A percentile compares a stretch with the other conserved stretches of the same genome.
Conservation (phyloP, 108 stramenopile genomes). For the Skeletonema costatum region DNA sequence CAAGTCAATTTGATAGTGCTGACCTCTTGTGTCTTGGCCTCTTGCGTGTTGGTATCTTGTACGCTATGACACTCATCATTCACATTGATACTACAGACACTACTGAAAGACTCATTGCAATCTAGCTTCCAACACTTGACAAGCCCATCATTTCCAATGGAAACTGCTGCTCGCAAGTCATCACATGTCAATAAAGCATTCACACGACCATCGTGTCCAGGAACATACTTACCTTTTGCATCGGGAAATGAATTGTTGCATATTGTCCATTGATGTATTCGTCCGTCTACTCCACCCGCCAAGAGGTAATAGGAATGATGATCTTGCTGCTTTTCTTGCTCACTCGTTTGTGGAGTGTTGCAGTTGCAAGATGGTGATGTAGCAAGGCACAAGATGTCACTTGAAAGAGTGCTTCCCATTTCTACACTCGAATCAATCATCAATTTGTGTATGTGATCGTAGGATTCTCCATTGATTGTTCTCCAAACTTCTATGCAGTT, state of each 20-base stretch:
- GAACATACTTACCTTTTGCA: slow-evolving; percentile 11
- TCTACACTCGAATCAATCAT: slow-evolving; percentile 46
- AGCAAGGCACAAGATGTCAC: slow-evolving; percentile 56
- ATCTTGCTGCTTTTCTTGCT: background rate
- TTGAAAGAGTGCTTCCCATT: slow-evolving; percentile 54
- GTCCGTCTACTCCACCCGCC: slow-evolving; percentile 58
- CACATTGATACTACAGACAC: background rate
- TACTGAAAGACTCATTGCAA: background rate
- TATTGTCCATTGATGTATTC: slow-evolving; percentile 52
- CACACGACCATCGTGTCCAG: slow-evolving; percentile 44
- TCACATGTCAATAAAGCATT: slow-evolving; percentile 44
- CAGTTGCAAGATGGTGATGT: background rate
- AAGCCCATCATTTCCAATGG: slow-evolving; percentile 52
- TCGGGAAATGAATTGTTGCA: background rate
- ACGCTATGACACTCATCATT: background rate
- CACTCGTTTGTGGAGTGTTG: background rate
- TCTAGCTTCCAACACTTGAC: slow-evolving; percentile 9
- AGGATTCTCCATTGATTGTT: background rate
- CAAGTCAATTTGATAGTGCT: background rate
- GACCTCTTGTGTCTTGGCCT: too few relatives aligned
- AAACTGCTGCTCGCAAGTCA: slow-evolving; percentile 17
- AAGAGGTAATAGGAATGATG: slow-evolving; percentile 25
- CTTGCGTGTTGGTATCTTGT: background rate
- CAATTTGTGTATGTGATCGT: slow-evolving; percentile 38
- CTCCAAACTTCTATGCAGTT: slow-evolving; percentile 61